Conservation (phyloP, 2,329 filamentous ascomycete species). For the Penicillium brevicompactum region DNA sequence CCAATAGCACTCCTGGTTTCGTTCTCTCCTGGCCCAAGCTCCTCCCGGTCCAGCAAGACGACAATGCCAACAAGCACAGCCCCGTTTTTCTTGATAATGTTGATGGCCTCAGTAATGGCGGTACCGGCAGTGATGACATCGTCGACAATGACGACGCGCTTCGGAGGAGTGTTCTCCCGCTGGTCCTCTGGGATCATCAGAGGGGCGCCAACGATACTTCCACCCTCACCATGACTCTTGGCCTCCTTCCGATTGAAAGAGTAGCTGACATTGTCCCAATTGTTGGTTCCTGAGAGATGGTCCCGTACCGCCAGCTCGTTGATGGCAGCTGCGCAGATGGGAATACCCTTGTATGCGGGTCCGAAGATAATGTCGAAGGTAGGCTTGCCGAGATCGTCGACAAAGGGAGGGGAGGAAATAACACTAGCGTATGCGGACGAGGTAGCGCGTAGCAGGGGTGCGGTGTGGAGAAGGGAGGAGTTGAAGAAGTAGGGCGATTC, state of each 20-base stretch:
- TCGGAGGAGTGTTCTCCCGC: too few relatives aligned
- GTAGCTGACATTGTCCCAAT: constrained; percentile 74
- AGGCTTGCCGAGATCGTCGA: constrained; percentile 44
- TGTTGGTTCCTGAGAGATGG: constrained; percentile 46
- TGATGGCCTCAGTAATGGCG: constrained; percentile 88
- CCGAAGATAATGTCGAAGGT: constrained; percentile 85
- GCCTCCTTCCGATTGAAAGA: constrained; percentile 95
- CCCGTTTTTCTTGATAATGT: constrained; percentile 82
- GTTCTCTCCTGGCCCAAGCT: constrained; percentile 60
- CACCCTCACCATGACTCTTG: constrained; percentile 94
- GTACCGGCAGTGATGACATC: constrained; percentile 97
- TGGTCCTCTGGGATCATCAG: constrained; percentile 70
- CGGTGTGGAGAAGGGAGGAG: constrained; percentile 84
- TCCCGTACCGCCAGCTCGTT: constrained; percentile 75
- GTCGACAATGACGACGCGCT: constrained; percentile 83
- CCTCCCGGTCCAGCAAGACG: constrained; percentile 78
- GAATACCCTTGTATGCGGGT: constrained; percentile 96
- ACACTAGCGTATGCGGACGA: constrained; percentile 76
- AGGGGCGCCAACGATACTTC: constrained; percentile 84
- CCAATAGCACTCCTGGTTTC: constrained; percentile 77
- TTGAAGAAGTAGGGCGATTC: constrained; percentile 97
- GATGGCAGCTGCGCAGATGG: constrained; percentile 76
- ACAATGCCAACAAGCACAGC: constrained; percentile 84
- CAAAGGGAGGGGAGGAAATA: constrained; percentile 52
- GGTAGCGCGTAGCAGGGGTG: constrained; percentile 74